phyloP scores from a whole-genome alignment of 495 filamentous ascomycete species.

The Hypoxylon lienhwacheense region DNA sequence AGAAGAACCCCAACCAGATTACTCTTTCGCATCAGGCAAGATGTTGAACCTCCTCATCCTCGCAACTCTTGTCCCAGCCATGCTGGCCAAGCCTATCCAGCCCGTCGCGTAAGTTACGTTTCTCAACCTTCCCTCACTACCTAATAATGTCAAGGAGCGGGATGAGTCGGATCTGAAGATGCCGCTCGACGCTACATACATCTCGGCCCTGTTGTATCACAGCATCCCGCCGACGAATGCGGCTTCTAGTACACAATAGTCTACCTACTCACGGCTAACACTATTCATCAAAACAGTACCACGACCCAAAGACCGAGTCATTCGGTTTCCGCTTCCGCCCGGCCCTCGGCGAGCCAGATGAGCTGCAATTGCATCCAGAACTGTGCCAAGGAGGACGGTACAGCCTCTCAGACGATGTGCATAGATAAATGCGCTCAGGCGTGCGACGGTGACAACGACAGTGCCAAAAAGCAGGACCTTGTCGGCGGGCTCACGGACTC shows the following conservation, averaged over 20 bases:
- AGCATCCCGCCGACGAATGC: no score
- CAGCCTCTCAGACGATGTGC: constrained; percentile 13
- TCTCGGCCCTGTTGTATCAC: no score
- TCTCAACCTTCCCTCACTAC: background rate
- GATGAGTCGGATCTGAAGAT: background rate
- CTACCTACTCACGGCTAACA: background rate
- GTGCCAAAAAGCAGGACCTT: background rate
- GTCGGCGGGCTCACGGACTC: background rate
- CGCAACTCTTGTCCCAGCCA: constrained; percentile 25
- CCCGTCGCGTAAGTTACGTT: constrained; percentile 21
- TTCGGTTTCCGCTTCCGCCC: background rate
- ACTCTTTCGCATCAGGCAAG: background rate
- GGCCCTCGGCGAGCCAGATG: background rate
- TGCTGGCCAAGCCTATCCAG: constrained; percentile 26
- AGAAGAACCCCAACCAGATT: constrained; percentile 1
- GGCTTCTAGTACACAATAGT: background rate
- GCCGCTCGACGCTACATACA: background rate
- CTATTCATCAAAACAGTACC: background rate
- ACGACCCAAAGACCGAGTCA: background rate
- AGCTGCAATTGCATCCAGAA: constrained; percentile 16
- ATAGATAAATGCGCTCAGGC: constrained; percentile 4
- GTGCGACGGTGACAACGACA: constrained; percentile 20
- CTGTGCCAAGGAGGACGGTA: constrained; percentile 10
- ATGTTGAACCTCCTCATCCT: constrained; percentile 28
- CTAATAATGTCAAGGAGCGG: constrained; percentile 14